Base-by-base conservation (phyloP, 164 flowering plant species). In the Magnolia officinalis region DNA sequence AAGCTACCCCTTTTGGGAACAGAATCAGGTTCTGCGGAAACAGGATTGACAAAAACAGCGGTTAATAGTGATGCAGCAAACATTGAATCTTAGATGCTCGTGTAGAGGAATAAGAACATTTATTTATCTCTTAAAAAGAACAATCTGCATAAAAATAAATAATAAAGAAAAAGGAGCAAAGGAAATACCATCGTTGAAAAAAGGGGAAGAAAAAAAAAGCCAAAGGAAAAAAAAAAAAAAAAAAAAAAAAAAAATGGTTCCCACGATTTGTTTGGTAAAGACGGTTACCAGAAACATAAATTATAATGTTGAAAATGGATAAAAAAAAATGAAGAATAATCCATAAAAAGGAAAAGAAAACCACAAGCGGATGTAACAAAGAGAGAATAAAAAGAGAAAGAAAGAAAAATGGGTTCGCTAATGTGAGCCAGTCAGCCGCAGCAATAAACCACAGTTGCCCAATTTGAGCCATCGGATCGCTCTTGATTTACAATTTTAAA, bases 1-100 rank as follows among this genome's bases (percentile, higher is more conserved):
- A 67, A 67, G 37, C 26, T 24, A 24, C 49, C 55, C 37, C 2
- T 6, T 68, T 70, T 9, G 21, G n/a, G 21, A 72, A 52, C 23
- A 72, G 66, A 55, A 59, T 29, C 45, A 6, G 65, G 66, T 70
- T 58, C 50, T 58, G 7, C 45, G 23, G 73, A 49, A 45, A 67
- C 23, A 24, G 16, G 45, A 65, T 21, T 65, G 20, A 31, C 16
- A 67, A 24, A n/a, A 70, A 50, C 8, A 50, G 18, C 21, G 14
- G 51, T 49, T 49, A 14, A 21, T 50, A 7, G 14, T 8, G 23
- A n/a, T 16, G 21, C 18, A 6, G 23, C 18, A 70, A 70, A 19
- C 26, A 49, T 70, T 24, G 58, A 70, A 70, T 70, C 55, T 50
- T 29, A 68, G 71, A 68, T 18, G 50, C 71, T 18, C 71, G 45